These are phyloP conservation scores for Pythium utonaiense DNA, from an alignment of 352 stramenopile genomes.

Conservation along the genomic window DNA sequence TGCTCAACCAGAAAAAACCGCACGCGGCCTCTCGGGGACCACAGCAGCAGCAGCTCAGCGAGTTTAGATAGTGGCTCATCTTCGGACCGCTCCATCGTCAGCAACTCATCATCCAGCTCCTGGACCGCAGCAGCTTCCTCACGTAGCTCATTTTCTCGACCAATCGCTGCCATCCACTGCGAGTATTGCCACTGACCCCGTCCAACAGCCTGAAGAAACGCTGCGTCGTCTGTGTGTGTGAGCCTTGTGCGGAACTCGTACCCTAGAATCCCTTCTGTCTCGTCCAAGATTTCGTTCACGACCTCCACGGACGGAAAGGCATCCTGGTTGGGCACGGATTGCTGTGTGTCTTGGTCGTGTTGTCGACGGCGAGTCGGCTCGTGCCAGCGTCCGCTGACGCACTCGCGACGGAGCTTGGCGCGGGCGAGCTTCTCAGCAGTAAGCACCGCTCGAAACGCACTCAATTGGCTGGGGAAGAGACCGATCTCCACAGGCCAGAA, in stretches of 20 bases:
- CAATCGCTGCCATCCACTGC: conserved; percentile 46
- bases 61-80: not conserved
- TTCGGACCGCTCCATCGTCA: not conserved
- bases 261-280: conserved; percentile 38
- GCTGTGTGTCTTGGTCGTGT: not conserved
- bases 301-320: conserved; percentile 39
- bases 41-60: conserved; percentile 16
- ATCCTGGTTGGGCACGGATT: not conserved
- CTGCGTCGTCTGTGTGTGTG: conserved; percentile 31
- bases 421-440: conserved; percentile 52
- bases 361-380: not conserved
- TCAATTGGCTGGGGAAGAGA: conserved; percentile 49
- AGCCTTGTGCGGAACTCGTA: conserved; percentile 42
- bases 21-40: conserved; percentile 40
- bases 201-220: conserved; percentile 36
- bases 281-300: conserved; percentile 44
- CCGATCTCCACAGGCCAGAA: conserved; percentile 48
- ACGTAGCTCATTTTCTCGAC: conserved; percentile 30
- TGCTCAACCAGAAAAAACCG: conserved; percentile 55
- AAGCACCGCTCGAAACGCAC: conserved; percentile 53
- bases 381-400: conserved; percentile 27
- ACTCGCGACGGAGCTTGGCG: conserved; percentile 38
- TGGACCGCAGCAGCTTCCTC: conserved; percentile 42
- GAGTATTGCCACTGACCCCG: conserved; percentile 38
- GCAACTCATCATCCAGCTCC: conserved; percentile 10